Evolutionary conservation across 2,329 filamentous ascomycete genomes (phyloP).

Genomic region (Ophiosphaerella korrae): DNA sequence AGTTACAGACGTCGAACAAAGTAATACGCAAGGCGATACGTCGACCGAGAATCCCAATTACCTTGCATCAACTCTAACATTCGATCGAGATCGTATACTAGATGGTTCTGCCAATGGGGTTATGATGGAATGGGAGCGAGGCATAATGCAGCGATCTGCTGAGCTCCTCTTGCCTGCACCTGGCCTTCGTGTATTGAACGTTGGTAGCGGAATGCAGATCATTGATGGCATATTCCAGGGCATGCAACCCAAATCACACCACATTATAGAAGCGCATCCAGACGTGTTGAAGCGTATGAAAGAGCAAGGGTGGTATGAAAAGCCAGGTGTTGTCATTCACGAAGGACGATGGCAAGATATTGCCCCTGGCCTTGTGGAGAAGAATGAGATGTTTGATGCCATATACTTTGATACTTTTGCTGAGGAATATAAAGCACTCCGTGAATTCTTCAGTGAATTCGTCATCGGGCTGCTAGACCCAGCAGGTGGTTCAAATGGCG

Average conservation of each 20-base stretch:
- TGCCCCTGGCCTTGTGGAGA: conserved; percentile 51
- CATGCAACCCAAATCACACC: conserved; percentile 51
- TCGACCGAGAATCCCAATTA: conserved; percentile 55
- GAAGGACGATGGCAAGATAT: conserved; percentile 58
- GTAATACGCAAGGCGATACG: conserved; percentile 31
- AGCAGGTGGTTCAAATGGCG: conserved; percentile 43
- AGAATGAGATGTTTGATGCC: conserved; percentile 52
- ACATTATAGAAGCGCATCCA: conserved; percentile 60
- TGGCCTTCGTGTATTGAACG: conserved; percentile 54
- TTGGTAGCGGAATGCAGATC: conserved; percentile 59
- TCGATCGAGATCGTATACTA: conserved; percentile 53
- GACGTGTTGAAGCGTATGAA: conserved; percentile 53
- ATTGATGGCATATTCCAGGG: conserved; percentile 55
- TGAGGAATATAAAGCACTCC: conserved; percentile 86
- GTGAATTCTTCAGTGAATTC: conserved; percentile 84
- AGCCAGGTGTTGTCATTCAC: conserved; percentile 55
- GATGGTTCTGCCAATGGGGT: conserved; percentile 57
- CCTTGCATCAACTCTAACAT: conserved; percentile 54
- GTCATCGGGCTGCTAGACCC: conserved; percentile 78
- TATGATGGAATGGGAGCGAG: conserved; percentile 61
- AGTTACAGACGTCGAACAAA: conserved; percentile 34
- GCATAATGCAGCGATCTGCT: conserved; percentile 55
- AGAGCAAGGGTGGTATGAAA: conserved; percentile 55
- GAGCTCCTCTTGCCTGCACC: conserved; percentile 47
- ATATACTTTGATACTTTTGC: conserved; percentile 98